A percentile compares a stretch with the other conserved stretches of the same genome.
Conservation (phyloP, 2,329 filamentous ascomycete genomes). For the Rutstroemia sp. region DNA sequence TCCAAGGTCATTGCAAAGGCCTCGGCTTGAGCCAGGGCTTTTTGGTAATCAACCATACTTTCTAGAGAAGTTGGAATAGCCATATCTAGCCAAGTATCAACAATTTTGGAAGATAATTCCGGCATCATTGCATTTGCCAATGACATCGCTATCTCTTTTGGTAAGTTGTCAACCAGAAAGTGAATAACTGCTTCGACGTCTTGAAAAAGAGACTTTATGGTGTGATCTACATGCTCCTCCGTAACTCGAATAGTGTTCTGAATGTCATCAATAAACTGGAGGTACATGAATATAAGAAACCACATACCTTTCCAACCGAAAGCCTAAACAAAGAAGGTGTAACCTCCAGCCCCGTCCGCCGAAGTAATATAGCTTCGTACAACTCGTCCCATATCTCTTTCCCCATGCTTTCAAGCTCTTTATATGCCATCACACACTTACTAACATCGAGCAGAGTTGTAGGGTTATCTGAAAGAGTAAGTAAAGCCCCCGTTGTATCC, state of each 20-base stretch:
- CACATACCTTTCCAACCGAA: slow-evolving; percentile 34
- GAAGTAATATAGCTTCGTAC: slow-evolving; percentile 51
- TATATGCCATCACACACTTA: slow-evolving; percentile 49
- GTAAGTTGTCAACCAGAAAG: slow-evolving; percentile 46
- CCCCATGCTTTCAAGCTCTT: slow-evolving; percentile 53
- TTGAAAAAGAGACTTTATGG: slow-evolving; percentile 43
- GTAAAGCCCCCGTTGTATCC: background rate
- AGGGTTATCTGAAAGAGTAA: slow-evolving; percentile 24
- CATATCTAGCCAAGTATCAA: slow-evolving; percentile 66
- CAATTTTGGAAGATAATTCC: slow-evolving; percentile 58
- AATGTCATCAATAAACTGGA: background rate
- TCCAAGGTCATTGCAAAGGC: slow-evolving; percentile 58
- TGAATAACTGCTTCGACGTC: slow-evolving; percentile 46
- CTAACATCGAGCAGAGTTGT: slow-evolving; percentile 48
- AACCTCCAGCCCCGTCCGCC: slow-evolving; percentile 44
- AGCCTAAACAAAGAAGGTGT: slow-evolving; percentile 34
- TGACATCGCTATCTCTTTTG: slow-evolving; percentile 46
- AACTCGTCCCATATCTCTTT: slow-evolving; percentile 54
- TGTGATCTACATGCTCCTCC: slow-evolving; percentile 36
- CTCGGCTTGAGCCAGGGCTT: slow-evolving; percentile 55
- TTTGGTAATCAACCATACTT: slow-evolving; percentile 65
- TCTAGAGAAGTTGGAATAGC: slow-evolving; percentile 68
- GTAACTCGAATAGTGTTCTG: slow-evolving; percentile 38
- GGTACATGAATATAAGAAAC: background rate
- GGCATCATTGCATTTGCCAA: slow-evolving; percentile 67